These are phyloP conservation scores for Glaciozyma antarctica DNA, from an alignment of 768 basidiomycete species.

Conservation along the genomic window DNA sequence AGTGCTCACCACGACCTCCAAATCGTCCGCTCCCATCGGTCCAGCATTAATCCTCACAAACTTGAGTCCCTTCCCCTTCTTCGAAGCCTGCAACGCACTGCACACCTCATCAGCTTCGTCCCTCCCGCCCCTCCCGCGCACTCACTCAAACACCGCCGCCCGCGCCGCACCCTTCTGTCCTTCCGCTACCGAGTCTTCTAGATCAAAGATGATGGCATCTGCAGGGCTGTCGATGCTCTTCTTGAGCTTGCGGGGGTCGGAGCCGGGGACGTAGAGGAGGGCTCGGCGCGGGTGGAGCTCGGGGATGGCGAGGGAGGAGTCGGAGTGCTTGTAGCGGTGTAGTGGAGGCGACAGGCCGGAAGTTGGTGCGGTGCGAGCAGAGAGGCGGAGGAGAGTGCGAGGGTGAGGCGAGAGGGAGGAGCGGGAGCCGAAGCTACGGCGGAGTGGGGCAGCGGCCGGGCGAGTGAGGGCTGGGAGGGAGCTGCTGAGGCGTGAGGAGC, in stretches of 20 bases:
- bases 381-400: too few relatives aligned
- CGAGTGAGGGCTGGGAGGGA: too few relatives aligned
- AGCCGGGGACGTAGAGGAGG: slow-evolving; percentile 54
- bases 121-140: too few relatives aligned
- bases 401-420: too few relatives aligned
- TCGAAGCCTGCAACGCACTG: neutral
- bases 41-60: slow-evolving; percentile 39
- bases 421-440: too few relatives aligned
- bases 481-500: too few relatives aligned
- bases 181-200: slow-evolving; percentile 77
- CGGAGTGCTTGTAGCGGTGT: too few relatives aligned
- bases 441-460: too few relatives aligned
- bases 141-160: neutral
- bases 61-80: slow-evolving; percentile 9
- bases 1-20: slow-evolving; percentile 33
- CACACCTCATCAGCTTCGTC: too few relatives aligned
- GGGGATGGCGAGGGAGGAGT: neutral
- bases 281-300: slow-evolving; percentile 5
- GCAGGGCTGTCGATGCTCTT: slow-evolving; percentile 59
- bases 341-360: too few relatives aligned
- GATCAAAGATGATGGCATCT: slow-evolving; percentile 74
- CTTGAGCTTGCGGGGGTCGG: slow-evolving; percentile 68
- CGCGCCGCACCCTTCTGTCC: slow-evolving; percentile 48
- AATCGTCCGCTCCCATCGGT: slow-evolving; percentile 36
- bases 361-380: too few relatives aligned